Evolutionary conservation across 2,329 filamentous ascomycete species (phyloP).

Genomic region (Alternaria longipes): DNA sequence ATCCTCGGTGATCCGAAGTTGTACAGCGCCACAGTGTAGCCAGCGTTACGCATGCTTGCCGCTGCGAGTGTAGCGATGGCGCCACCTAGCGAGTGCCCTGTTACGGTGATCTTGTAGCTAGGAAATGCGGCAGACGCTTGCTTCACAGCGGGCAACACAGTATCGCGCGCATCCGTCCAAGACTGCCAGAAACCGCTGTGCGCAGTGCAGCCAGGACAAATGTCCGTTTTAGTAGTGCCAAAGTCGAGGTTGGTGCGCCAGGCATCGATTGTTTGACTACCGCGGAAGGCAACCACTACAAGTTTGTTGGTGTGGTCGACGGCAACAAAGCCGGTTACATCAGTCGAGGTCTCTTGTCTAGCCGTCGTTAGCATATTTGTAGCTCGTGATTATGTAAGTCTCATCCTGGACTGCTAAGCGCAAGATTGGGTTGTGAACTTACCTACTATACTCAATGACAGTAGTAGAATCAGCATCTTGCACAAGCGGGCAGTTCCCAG

Average conservation of each 20-base stretch:
- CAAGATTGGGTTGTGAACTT: background rate
- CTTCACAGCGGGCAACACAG: conserved; percentile 57
- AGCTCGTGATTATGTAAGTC: background rate
- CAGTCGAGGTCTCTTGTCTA: conserved; percentile 41
- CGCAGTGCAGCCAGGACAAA: conserved; percentile 60
- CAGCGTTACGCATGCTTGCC: conserved; percentile 54
- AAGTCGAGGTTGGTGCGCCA: conserved; percentile 67
- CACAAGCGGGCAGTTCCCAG: conserved; percentile 60
- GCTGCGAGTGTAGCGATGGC: conserved; percentile 70
- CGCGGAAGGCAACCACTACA: conserved; percentile 69
- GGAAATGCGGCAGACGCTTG: conserved; percentile 59
- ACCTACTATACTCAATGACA: conserved; percentile 55
- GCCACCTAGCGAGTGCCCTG: conserved; percentile 75
- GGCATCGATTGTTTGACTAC: conserved; percentile 67
- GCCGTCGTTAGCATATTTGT: conserved; percentile 9
- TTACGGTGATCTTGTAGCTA: conserved; percentile 63
- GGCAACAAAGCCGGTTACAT: conserved; percentile 59
- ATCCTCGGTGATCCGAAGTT: conserved; percentile 74
- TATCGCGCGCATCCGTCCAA: conserved; percentile 63
- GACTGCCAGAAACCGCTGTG: conserved; percentile 68
- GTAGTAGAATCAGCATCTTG: conserved; percentile 56
- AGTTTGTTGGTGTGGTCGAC: conserved; percentile 57
- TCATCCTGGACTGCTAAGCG: background rate
- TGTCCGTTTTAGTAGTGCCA: conserved; percentile 50
- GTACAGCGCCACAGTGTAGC: conserved; percentile 54